These are phyloP conservation scores for Colletotrichum chrysophilum DNA, from an alignment of 2,329 filamentous ascomycete genomes.

Conservation along the genomic window DNA sequence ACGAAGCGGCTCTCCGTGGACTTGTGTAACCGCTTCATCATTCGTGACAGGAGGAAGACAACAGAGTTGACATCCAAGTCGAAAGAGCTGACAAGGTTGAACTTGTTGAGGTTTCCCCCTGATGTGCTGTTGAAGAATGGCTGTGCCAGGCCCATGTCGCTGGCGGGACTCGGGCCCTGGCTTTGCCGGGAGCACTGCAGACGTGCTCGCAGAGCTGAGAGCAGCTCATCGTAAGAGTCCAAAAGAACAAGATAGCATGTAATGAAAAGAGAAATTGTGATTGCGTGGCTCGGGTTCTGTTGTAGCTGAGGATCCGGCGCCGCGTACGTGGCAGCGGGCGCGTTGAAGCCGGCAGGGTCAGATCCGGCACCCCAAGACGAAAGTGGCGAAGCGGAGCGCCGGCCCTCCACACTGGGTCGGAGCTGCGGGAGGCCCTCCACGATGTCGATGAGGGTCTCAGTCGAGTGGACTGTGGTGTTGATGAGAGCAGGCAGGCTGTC, in stretches of 20 bases:
- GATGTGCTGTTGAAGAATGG: background rate
- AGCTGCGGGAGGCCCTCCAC: background rate
- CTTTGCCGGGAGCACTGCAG: constrained; percentile 12
- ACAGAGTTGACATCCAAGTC: constrained; percentile 15
- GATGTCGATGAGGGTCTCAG: constrained; percentile 13
- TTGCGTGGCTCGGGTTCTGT: background rate
- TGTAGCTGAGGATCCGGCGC: background rate
- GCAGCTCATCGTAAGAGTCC: constrained; percentile 8
- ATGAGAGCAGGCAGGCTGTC: background rate
- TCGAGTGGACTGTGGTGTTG: constrained; percentile 6
- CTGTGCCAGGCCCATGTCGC: constrained; percentile 1
- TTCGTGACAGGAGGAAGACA: constrained; percentile 3
- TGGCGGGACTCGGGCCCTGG: background rate
- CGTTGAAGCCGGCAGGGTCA: background rate
- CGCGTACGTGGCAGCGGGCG: background rate
- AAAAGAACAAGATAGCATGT: constrained; percentile 11
- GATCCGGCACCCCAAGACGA: background rate
- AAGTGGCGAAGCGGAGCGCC: background rate
- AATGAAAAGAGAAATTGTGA: constrained; percentile 8
- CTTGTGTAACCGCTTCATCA: constrained; percentile 17
- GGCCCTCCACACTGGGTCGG: background rate
- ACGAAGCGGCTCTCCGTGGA: constrained; percentile 4
- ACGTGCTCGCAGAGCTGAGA: background rate
- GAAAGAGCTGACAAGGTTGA: constrained; percentile 1
- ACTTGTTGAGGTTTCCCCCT: background rate